These are phyloP conservation scores for Takashimella koratensis DNA, from an alignment of 1,284 basidiomycete genomes.

Conservation along the genomic window DNA sequence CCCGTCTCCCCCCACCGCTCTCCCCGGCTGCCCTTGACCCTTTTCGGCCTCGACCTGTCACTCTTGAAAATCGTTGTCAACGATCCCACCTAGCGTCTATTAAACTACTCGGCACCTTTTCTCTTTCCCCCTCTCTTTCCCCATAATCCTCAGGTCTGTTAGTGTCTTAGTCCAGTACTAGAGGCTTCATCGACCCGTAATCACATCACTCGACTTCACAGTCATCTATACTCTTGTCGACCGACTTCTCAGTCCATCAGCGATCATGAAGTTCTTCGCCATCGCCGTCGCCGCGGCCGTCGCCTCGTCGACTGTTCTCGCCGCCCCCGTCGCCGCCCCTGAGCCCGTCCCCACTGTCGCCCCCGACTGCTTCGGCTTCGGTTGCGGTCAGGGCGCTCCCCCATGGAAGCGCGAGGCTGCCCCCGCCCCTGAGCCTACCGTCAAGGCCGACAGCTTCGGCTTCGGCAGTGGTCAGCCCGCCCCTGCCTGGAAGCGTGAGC, in stretches of 20 bases:
- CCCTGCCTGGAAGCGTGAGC: slow-evolving; percentile 2
- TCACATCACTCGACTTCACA: too few species aligned
- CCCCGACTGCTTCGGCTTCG: slow-evolving; percentile 6
- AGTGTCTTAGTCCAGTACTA: too few species aligned
- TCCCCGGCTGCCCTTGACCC: background rate
- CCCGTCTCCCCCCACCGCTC: background rate
- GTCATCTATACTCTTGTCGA: too few species aligned
- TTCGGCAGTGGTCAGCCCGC: background rate
- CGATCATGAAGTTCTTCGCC: slow-evolving; percentile 32
- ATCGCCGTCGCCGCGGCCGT: slow-evolving; percentile 18
- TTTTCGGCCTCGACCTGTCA: too few species aligned
- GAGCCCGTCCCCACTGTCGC: slow-evolving; percentile 5
- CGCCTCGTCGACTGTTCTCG: slow-evolving; percentile 20
- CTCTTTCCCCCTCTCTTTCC: too few species aligned
- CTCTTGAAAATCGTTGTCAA: too few species aligned
- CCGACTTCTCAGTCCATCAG: too few species aligned
- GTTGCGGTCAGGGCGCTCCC: background rate
- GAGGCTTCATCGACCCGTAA: too few species aligned
- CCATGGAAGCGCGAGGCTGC: slow-evolving; percentile 17
- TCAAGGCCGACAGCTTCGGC: background rate
- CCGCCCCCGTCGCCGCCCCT: slow-evolving; percentile 25
- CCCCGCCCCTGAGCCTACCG: slow-evolving; percentile 1
- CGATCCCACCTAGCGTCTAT: too few species aligned
- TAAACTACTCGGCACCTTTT: too few species aligned
- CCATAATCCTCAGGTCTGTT: too few species aligned